phyloP scores from a whole-genome alignment of 75 land plant genomes.

The Picea sitchensis region DNA sequence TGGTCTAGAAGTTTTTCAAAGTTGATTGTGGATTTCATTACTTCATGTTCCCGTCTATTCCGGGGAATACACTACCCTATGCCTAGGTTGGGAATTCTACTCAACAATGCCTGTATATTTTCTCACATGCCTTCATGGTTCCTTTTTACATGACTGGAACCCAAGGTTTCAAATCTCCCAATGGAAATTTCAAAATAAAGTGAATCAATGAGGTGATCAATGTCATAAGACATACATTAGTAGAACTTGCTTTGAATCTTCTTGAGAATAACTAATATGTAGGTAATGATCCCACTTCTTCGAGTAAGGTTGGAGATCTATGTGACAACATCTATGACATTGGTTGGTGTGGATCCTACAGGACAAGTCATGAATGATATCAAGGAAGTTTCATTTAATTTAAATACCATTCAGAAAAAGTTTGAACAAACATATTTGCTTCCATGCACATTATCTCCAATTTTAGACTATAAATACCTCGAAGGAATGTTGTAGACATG shows the following conservation, averaged over 20 bases:
- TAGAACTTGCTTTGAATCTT: constrained; percentile 72
- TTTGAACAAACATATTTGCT: too few species aligned
- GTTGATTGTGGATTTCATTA: constrained; percentile 85
- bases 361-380: constrained; percentile 58
- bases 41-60: constrained; percentile 75
- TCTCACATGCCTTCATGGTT: constrained; percentile 77
- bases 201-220: constrained; percentile 84
- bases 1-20: constrained; percentile 67
- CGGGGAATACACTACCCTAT: constrained; percentile 67
- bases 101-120: constrained; percentile 60
- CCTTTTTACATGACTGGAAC: constrained; percentile 55
- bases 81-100: constrained; percentile 81
- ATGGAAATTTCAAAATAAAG: constrained; percentile 28
- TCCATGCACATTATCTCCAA: too few species aligned
- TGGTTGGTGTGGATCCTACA: constrained; percentile 73
- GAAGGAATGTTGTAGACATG: too few species aligned
- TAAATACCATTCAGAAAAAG: too few species aligned
- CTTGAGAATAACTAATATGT: constrained; percentile 86
- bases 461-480: too few species aligned
- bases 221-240: constrained; percentile 83
- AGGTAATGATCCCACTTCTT: constrained; percentile 74
- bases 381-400: background rate
- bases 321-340: constrained; percentile 79
- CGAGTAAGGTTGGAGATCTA: constrained; percentile 77
- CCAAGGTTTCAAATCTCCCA: constrained; percentile 46